Base-by-base conservation (phyloP, 176 grass and related monocot genomes). In the Phoenix dactylifera region DNA sequence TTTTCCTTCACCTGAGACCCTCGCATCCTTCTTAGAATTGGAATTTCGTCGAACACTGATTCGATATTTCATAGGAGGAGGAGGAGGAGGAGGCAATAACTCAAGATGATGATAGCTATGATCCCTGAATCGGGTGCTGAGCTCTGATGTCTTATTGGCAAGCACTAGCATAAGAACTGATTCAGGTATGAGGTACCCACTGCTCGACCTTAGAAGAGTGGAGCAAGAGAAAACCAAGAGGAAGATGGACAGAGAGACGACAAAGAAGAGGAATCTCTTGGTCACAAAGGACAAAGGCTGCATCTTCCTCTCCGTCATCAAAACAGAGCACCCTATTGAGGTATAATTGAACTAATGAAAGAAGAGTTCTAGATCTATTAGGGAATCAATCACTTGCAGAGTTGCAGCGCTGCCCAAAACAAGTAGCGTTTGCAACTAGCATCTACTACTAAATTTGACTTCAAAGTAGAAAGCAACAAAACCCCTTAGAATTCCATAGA, bases 201-300 rank as follows among this genome's bases (percentile, higher is more conserved):
- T 76, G 55, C 82, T 26, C 26, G 73, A 81, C 52, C 86, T 83
- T 56, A 83, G 56, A 65, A 95, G 86, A 60, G 25, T 72, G 81
- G 75, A 81, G 51, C 79, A 89, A 23, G 77, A 81, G 62, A 77
- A 76, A 22, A 78, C 55, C 5, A 95, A 51, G 26, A 89, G 68
- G 52, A 73, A 75, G 54, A 86, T 48, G 16, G 73, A 68, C 7
- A 86, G 25, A 44, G 71, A 73, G 44, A 60, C 52, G 2, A 74
- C 66, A 53, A 48, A 78, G 18, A 78, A 84, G 32, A 95, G 53
- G 55, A 71, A 55, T 65, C 72, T 81, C 70, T 83, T 82, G 55
- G 81, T 76, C 75, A 83, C 80, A 15, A 32, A 57, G 49, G 72
- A 64, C 64, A 63, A 57, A 65, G 73, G 71, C 26, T 79, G 73